Conservation (phyloP, 1,284 basidiomycete species). For the Tilletia walkeri region DNA sequence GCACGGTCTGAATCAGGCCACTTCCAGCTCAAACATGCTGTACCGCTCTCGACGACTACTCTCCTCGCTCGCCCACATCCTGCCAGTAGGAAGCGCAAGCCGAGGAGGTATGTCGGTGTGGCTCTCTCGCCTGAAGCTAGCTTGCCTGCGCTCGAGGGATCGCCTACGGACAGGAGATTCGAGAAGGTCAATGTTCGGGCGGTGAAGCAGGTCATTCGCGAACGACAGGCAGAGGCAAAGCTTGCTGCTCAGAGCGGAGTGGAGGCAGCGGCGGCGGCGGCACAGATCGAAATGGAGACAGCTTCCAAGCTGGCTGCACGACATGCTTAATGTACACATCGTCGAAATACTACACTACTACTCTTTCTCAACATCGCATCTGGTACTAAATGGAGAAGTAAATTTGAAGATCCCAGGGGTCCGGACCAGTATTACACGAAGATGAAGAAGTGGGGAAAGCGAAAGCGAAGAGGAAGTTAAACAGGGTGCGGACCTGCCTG, state of each 20-base stretch:
- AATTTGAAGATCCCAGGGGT: too few species aligned
- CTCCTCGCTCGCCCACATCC: slow-evolving; percentile 38
- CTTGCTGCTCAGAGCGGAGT: slow-evolving; percentile 3
- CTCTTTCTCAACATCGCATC: too few species aligned
- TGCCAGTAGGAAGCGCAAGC: slow-evolving; percentile 33
- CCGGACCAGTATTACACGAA: not conserved
- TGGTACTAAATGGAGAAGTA: too few species aligned
- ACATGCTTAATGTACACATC: too few species aligned
- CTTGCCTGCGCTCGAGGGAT: slow-evolving; percentile 34
- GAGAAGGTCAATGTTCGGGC: slow-evolving; percentile 47
- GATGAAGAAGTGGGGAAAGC: not conserved
- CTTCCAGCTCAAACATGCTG: slow-evolving; percentile 8
- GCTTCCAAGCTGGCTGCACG: not conserved
- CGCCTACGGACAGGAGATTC: slow-evolving; percentile 40
- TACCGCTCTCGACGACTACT: slow-evolving; percentile 24
- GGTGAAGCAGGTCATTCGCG: slow-evolving; percentile 30
- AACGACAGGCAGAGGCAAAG: slow-evolving; percentile 22
- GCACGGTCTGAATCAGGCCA: not conserved
- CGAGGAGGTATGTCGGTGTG: slow-evolving; percentile 50
- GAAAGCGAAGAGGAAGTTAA: not conserved
- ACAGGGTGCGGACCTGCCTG: not conserved
- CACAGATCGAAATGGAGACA: not conserved
- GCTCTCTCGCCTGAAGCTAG: slow-evolving; percentile 34
- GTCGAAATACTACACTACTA: too few species aligned
- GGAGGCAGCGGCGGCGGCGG: not conserved